A percentile compares a stretch with the other conserved stretches of the same genome.
Conservation (phyloP, 1,139 yeast genomes). For the Yamadazyma jaroonii region DNA sequence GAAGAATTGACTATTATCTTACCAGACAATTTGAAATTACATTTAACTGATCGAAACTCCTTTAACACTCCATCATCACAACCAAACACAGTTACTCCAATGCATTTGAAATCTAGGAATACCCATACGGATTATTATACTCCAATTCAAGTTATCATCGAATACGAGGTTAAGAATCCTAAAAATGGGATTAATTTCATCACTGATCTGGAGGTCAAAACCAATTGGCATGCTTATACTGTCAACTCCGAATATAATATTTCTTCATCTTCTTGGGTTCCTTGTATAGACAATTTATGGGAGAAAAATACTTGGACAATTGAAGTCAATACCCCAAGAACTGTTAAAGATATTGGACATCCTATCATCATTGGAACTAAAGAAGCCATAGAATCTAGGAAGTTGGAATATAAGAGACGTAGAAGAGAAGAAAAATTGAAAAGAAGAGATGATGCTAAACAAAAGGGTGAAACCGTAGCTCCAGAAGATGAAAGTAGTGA, state of each 20-base stretch:
- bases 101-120: conserved; percentile 33
- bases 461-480: conserved; percentile 8
- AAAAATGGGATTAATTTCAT: conserved; percentile 75
- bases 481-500: conserved; percentile 19
- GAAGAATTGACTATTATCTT: conserved; percentile 69
- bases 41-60: conserved; percentile 52
- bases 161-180: conserved; percentile 64
- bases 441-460: conserved; percentile 6
- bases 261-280: conserved; percentile 94
- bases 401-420: conserved; percentile 14
- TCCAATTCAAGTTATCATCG: conserved; percentile 71
- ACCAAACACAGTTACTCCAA: conserved; percentile 34
- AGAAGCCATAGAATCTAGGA: conserved; percentile 18
- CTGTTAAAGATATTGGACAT: conserved; percentile 67
- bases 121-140: conserved; percentile 50
- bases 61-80: conserved; percentile 43
- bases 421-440: conserved; percentile 14
- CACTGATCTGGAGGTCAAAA: conserved; percentile 41
- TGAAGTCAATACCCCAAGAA: conserved; percentile 77
- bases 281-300: conserved; percentile 87
- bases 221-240: conserved; percentile 82
- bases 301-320: conserved; percentile 93
- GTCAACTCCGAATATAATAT: conserved; percentile 73
- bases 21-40: conserved; percentile 69
- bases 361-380: conserved; percentile 40